Base-by-base conservation (phyloP, 768 basidiomycete species). In the Rhodosporidiobolus sp. region DNA sequence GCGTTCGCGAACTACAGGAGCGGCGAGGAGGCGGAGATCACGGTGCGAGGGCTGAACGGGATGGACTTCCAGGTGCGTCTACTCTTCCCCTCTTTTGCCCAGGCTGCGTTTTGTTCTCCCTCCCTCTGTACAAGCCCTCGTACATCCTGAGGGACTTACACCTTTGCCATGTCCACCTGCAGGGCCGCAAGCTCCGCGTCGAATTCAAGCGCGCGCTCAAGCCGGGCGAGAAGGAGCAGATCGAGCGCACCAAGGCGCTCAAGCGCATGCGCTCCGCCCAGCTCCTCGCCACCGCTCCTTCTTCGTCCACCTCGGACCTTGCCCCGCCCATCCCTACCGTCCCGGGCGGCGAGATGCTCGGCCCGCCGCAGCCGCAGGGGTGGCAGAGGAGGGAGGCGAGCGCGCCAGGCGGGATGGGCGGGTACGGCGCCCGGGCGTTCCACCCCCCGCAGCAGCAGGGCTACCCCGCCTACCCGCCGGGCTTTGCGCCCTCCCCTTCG, bases 191-290 rank as follows among this genome's bases (percentile, higher is more conserved):
- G 82, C 85, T 99, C 62, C 90, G 96, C 54, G 95, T 97, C 67
- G 96, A 99, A 82, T 98, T 98, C 85, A 99, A 99, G 85, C 97
- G 97, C 82, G 95, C 97, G 14, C 84, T 99, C n/a, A 94, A 97
- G 81, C 94, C 94, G 7, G 94, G 95, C 60, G 96, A 99, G 83
- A 99, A 99, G 83, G 96, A 99, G 80, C 88, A 92, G 68, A 99
- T 98, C 79, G 96, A 99, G 82, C 85, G 95, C 68, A 95, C 98
- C 84, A 99, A 99, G 85, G 96, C 96, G 4, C 88, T 99, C 73
- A 90, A 94, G 75, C 87, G 96, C 72, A 99, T 99, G 94, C 89
- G 92, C 76, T 94, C 91, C 57, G 95, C 96, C 87, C 94, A 97
- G 80, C 82, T 96, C 43, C 65, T 72, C 49, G 65, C 65, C 1